Evolutionary conservation across 306 rosid genomes (phyloP), one percentile per base, ranked within the genome.

Genomic region (Luffa aegyptiaca): DNA sequence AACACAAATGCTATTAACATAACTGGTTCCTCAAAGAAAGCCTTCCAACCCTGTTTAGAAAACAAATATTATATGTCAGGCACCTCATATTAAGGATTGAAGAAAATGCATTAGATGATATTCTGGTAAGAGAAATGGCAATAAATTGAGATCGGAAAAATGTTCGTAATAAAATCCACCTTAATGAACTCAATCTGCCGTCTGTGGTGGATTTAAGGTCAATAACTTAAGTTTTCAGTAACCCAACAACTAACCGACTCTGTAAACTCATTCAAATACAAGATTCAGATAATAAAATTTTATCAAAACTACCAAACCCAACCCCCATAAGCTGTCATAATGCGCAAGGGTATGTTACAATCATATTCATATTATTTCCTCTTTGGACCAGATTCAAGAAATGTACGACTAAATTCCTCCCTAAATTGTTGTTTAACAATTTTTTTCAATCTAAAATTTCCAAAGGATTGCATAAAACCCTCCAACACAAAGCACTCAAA

Each of bases 21-120:
- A 63, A 94, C 93, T 69, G 98, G 98, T 76, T 94, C 98, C 88
- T 94, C 98, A 83, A 94, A 94, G 90, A 94, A 94, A 12, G 97
- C 89, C 90, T 90, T 92, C 98, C 98, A 94, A 36, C 98, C 98
- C 98, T 94, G 93, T 88, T 48, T 14, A 73, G 39, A 73, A 63
- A 68, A 84, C 59, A 88, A 76, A 33, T 49, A 79, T 44, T 76
- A 82, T 6, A 6, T 0, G 53, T 42, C 51, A 53, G 17, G 63
- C 51, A 76, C 62, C 31, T 57, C 18, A 55, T 51, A 13, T 55
- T 37, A 17, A 76, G 18, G n/a, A 35, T 44, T 16, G 37, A 52
- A 52, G 36, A 33, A 36, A 37, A 55, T 37, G 14, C 66, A 35
- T 55, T 6, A 35, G 37, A 21, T 46, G 20, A 45, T 26, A 21